Evolutionary conservation across 2,329 filamentous ascomycete genomes (phyloP), one percentile per base, ranked within the genome.

Genomic region (Tympanopsis confertula): DNA sequence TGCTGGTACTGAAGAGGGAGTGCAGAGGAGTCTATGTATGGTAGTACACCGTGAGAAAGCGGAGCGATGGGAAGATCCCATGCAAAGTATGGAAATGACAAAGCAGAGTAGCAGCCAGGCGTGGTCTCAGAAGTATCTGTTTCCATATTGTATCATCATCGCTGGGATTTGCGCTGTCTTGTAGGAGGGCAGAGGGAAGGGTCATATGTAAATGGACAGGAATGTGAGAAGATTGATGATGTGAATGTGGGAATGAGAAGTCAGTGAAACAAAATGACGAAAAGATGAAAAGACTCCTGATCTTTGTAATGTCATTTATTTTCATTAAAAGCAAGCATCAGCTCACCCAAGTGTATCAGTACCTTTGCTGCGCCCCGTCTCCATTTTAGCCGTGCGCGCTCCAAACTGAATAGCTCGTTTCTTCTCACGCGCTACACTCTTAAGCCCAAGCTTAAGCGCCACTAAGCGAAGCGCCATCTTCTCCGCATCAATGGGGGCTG

Each of bases 331-430:
- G n/a, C n/a, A n/a, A 26, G 22, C 7, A 26, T 17, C 15, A 33
- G 15, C 30, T 33, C 30, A 33, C n/a, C n/a, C n/a, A n/a, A n/a
- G 15, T 33, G 30, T 18, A 33, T 33, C 30, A 7, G 83, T 86
- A 1, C 83, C 83, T 49, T 82, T 86, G 12, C 71, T 71, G 49
- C 66, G 74, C 4, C 75, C 71, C 40, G 63, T 72, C 52, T 86
- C 79, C 78, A 89, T 88, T 62, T 88, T 91, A 13, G 85, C 85
- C 3, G 84, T 88, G 46, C 83, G 68, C 3, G 85, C 77, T 13
- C 85, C 85, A 51, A 91, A 91, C 57, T 91, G 85, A 41, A 88
- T 87, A 14, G 89, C 89, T 51, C 88, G 71, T 61, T 98, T 98
- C 69, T 91, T 94, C 59, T 96, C 88, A n/a, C 63, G 62, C 4